Percentiles rank a stretch among this genome's conserved stretches.
Conservation (phyloP, 1,284 basidiomycete genomes). For the Chalciporus sp. region DNA sequence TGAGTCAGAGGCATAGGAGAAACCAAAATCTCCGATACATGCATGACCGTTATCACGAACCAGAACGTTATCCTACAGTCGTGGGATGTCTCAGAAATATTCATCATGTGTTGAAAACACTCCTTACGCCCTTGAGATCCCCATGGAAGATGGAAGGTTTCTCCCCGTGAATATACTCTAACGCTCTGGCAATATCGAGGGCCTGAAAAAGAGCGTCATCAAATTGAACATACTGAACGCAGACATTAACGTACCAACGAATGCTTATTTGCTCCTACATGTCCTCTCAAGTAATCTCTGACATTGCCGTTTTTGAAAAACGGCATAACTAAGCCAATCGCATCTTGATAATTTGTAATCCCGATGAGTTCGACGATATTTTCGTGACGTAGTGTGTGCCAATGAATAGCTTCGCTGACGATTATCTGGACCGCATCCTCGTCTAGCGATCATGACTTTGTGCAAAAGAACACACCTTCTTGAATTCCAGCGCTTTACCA, state of each 20-base stretch:
- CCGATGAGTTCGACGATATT: conserved; percentile 34
- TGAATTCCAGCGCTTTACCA: conserved; percentile 4
- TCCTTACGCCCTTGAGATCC: conserved; percentile 41
- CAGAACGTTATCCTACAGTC: conserved; percentile 36
- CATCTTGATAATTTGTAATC: conserved; percentile 9
- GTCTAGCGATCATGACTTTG: not conserved
- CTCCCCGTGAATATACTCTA: conserved; percentile 37
- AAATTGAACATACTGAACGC: not conserved
- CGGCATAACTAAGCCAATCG: conserved; percentile 39
- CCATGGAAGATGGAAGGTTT: conserved; percentile 39
- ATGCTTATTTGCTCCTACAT: conserved; percentile 21
- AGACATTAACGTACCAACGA: conserved; percentile 22
- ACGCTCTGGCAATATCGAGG: conserved; percentile 33
- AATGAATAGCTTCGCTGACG: conserved; percentile 33
- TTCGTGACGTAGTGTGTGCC: conserved; percentile 28
- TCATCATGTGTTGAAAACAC: not conserved
- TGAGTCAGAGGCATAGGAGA: conserved; percentile 30
- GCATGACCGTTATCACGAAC: conserved; percentile 31
- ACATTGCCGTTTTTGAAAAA: conserved; percentile 42
- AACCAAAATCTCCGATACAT: conserved; percentile 40
- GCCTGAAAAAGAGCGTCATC: conserved; percentile 12
- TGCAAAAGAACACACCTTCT: not conserved
- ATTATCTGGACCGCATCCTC: conserved; percentile 20
- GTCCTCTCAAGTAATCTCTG: conserved; percentile 23
- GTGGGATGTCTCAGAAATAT: conserved; percentile 3